These are phyloP conservation scores for Quercus rubra DNA, from an alignment of 306 rosid species.

Conservation along the genomic window DNA sequence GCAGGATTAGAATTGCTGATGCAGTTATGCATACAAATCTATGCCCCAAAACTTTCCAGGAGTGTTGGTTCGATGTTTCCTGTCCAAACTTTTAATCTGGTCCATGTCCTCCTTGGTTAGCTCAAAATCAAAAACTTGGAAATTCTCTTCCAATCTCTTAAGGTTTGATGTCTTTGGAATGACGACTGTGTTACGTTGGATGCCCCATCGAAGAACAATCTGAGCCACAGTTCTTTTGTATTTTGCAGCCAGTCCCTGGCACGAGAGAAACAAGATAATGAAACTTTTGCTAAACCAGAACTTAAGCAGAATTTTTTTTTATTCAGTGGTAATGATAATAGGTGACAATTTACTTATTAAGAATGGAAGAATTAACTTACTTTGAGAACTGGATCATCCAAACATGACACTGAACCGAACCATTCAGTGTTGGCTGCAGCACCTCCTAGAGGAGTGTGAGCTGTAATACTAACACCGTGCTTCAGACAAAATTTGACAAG, in stretches of 20 bases:
- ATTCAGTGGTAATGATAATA: background rate
- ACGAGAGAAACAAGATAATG: constrained; percentile 3
- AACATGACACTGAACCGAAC: constrained; percentile 79
- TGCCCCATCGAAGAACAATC: constrained; percentile 78
- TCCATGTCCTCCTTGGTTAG: constrained; percentile 63
- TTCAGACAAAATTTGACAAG: constrained; percentile 83
- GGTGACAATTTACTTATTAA: background rate
- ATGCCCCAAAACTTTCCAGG: constrained; percentile 85
- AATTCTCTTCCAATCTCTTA: constrained; percentile 79
- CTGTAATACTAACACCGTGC: constrained; percentile 80
- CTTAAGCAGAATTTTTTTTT: background rate
- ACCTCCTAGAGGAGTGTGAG: constrained; percentile 94
- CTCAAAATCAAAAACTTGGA: constrained; percentile 65
- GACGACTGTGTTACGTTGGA: constrained; percentile 64
- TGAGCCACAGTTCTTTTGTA: constrained; percentile 67
- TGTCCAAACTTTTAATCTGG: constrained; percentile 53
- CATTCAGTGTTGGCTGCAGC: constrained; percentile 71
- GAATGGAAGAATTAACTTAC: constrained; percentile 35
- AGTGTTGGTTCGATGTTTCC: constrained; percentile 61
- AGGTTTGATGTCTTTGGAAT: constrained; percentile 81
- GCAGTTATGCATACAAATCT: constrained; percentile 63
- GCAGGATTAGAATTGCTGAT: background rate
- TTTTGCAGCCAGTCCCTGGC: constrained; percentile 68
- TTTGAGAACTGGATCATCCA: constrained; percentile 72
- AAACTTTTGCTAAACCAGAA: background rate